Evolutionary conservation across 2,329 filamentous ascomycete species (phyloP), one percentile per base, ranked within the genome.

Genomic region (Dactylellina drechsleri): DNA sequence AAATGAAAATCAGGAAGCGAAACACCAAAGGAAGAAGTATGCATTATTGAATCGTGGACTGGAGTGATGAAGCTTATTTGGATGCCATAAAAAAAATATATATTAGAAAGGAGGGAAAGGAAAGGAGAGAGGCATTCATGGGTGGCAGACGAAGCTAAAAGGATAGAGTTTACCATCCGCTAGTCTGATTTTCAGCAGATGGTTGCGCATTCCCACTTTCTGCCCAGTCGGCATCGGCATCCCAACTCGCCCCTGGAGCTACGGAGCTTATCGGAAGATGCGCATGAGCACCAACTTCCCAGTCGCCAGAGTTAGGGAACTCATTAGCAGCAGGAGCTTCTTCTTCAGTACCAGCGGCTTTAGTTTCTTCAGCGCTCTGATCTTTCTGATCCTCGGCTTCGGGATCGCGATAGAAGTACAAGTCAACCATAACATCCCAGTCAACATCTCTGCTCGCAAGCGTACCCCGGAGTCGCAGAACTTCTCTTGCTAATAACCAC

Each of bases 361-460:
- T 97, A 81, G 86, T 82, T 88, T 98, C 94, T 84, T 94, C 91
- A 83, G 92, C 91, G 79, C 90, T 87, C 84, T 85, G 82, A 82
- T 97, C 96, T 87, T 99, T 97, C 89, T 97, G 94, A 84, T 97
- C 95, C 90, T 99, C 95, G 80, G 93, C 93, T 87, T 99, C 95
- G 81, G 96, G 95, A 86, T 99, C 96, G 84, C 96, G 95, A 92
- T 99, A 97, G 91, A 99, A 99, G 92, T 99, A 99, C 82, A 99
- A 87, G 90, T 99, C 95, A 82, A 96, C 92, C 90, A 99, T 98
- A 86, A 96, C 91, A 84, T 99, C 95, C 95, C 95, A 99, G 84
- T 96, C 92, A 77, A 91, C 90, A 86, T 99, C 95, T 84, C 95
- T 93, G 88, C 88, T 92, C 84, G 92, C 91, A 83, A 99, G 92